Evolutionary conservation across 148 eudicot species (phyloP), one percentile per base, ranked within the genome.

Genomic region (Fallopia convolvulus): DNA sequence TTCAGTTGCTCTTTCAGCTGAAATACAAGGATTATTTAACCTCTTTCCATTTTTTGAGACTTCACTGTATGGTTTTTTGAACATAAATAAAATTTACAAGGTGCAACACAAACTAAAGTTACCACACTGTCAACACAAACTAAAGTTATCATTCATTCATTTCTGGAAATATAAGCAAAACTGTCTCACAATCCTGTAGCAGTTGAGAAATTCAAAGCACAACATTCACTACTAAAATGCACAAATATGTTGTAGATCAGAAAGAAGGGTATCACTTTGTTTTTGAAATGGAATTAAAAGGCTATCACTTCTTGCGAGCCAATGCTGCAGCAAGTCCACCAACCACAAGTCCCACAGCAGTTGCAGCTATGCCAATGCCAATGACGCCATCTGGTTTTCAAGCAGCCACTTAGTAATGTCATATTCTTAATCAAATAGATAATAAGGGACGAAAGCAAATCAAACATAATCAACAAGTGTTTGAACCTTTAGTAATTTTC

Each of bases 321-420:
- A 81, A 40, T 7, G 95, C 95, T 42, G 97, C 93, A 75, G 95
- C 97, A 61, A 94, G 88, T 17, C 98, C 98, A 79, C 94, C 98
- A 75, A 83, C 94, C 30, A 94, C 58, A 66, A 94, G 87, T 79
- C 95, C 95, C 56, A 92, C 92, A 53, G 91, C 91, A 81, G 98
- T 92, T 26, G 97, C 97, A 73, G 97, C 84, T 58, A 94, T 87
- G 80, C 95, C 98, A 33, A 92, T 88, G 72, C 95, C 97, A 77
- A 94, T 89, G 48, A 89, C 90, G 72, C 98, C 98, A 81, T 94
- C 98, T 94, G 88, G 81, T 33, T 68, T 33, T 36, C 46, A 15
- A 68, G 14, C 21, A 68, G 3, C 42, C 72, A 39, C 20, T 68
- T 68, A 68, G 3, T 20, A 68, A 68, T 33, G 72, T 68, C 72